A percentile compares a stretch with the other conserved stretches of the same genome.
Evolutionary conservation across 768 basidiomycete genomes (phyloP).

Genomic region (Trametes coccinea): DNA sequence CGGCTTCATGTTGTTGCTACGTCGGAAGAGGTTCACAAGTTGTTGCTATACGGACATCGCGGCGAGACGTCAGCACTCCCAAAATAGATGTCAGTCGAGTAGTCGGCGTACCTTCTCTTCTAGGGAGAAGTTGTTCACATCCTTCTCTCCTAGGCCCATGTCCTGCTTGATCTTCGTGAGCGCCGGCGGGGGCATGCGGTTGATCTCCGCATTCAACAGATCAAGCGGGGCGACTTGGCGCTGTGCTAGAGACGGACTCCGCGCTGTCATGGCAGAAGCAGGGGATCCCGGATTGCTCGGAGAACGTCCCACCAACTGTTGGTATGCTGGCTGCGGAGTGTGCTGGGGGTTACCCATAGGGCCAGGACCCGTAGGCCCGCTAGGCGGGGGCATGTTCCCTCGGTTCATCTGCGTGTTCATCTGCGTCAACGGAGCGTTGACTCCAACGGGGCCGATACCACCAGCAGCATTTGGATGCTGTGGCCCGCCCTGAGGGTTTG

Average conservation of each 20-base stretch:
- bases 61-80: background rate
- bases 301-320: constrained; percentile 47
- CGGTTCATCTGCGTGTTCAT: constrained; percentile 29
- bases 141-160: constrained; percentile 47
- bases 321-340: constrained; percentile 45
- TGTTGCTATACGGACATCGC: constrained; percentile 17
- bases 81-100: constrained; percentile 5
- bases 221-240: constrained; percentile 41
- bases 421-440: constrained; percentile 51
- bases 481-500: constrained; percentile 40
- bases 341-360: constrained; percentile 41
- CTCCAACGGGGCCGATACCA: constrained; percentile 52
- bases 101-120: constrained; percentile 58
- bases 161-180: constrained; percentile 45
- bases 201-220: constrained; percentile 44
- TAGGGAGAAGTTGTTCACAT: constrained; percentile 41
- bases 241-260: constrained; percentile 56
- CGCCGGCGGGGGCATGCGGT: constrained; percentile 36
- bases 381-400: constrained; percentile 50
- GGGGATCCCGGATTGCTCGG: constrained; percentile 64
- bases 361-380: constrained; percentile 36
- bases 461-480: constrained; percentile 36
- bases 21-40: constrained; percentile 16
- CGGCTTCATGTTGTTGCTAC: constrained; percentile 1
- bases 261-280: constrained; percentile 47